These are phyloP conservation scores for Venturia effusa DNA, from an alignment of 2,329 filamentous ascomycete species.

Conservation along the genomic window DNA sequence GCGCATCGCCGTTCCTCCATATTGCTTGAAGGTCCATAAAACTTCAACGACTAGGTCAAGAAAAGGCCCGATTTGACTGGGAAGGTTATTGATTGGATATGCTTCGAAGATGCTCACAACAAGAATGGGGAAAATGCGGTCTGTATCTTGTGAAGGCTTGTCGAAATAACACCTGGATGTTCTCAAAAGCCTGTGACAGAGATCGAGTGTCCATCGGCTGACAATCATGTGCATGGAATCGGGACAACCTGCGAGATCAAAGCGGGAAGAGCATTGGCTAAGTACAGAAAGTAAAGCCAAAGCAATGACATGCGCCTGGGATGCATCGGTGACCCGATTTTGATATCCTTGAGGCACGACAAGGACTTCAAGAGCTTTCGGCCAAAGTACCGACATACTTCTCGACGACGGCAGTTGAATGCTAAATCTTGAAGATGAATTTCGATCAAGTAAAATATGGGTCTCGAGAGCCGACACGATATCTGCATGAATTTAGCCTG, in stretches of 20 bases:
- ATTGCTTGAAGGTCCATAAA: neutral
- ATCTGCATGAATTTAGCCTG: neutral
- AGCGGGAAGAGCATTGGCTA: neutral
- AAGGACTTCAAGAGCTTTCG: slow-evolving; percentile 1
- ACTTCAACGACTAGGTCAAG: neutral
- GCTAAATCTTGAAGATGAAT: neutral
- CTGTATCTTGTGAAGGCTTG: neutral
- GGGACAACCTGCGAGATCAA: neutral
- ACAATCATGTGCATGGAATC: neutral
- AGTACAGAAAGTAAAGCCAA: neutral
- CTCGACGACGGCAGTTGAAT: neutral
- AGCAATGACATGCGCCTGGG: neutral
- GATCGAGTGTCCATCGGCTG: slow-evolving; percentile 3
- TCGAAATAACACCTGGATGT: neutral
- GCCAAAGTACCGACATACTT: slow-evolving; percentile 7
- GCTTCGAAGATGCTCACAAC: neutral
- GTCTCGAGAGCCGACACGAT: slow-evolving; percentile 3
- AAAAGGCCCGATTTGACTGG: neutral
- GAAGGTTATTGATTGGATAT: neutral
- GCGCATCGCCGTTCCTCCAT: neutral
- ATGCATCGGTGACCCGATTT: neutral
- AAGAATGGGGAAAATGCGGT: neutral
- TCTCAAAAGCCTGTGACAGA: slow-evolving; percentile 1
- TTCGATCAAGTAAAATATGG: neutral
- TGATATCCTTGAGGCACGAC: slow-evolving; percentile 9